Conservation (phyloP, 306 rosid genomes). For the Medicago lupulina region DNA sequence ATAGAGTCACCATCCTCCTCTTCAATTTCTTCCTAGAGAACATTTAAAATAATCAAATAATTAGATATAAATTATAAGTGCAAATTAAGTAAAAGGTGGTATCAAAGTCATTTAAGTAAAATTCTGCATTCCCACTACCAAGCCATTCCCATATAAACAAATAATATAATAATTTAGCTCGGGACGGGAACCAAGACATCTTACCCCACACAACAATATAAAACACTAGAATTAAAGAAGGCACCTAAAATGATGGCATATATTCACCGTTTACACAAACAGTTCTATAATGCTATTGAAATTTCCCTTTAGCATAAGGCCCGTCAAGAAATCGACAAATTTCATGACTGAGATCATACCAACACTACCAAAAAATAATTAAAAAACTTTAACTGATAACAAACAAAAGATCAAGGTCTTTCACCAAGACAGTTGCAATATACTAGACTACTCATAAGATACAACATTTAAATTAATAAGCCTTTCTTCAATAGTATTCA, state of each 20-base stretch:
- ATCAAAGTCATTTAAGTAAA: slow-evolving; percentile 16
- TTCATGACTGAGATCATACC: slow-evolving; percentile 16
- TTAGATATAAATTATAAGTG: slow-evolving; percentile 15
- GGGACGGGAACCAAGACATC: slow-evolving; percentile 28
- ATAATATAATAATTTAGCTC: slow-evolving; percentile 10
- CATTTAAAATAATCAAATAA: slow-evolving; percentile 35
- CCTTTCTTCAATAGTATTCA: slow-evolving; percentile 30
- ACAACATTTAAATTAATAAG: neutral
- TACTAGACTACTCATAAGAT: slow-evolving; percentile 20
- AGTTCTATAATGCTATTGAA: slow-evolving; percentile 27
- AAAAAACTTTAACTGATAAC: neutral
- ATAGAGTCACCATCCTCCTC: slow-evolving; percentile 95
- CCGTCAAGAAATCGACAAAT: slow-evolving; percentile 16
- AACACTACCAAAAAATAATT: neutral
- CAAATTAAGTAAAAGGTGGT: slow-evolving; percentile 16
- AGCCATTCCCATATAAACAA: slow-evolving; percentile 25
- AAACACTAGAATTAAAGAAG: slow-evolving; percentile 22
- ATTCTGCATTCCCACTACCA: slow-evolving; percentile 21
- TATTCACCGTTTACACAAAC: slow-evolving; percentile 26
- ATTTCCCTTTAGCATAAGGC: slow-evolving; percentile 25
- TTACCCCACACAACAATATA: slow-evolving; percentile 11
- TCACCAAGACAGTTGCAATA: slow-evolving; percentile 25
- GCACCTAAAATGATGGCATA: slow-evolving; percentile 20
- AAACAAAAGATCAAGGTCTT: neutral
- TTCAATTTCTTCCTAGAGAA: slow-evolving; percentile 86